Conservation (phyloP, 768 basidiomycete genomes). For the Boletus rufocinnamomeus region DNA sequence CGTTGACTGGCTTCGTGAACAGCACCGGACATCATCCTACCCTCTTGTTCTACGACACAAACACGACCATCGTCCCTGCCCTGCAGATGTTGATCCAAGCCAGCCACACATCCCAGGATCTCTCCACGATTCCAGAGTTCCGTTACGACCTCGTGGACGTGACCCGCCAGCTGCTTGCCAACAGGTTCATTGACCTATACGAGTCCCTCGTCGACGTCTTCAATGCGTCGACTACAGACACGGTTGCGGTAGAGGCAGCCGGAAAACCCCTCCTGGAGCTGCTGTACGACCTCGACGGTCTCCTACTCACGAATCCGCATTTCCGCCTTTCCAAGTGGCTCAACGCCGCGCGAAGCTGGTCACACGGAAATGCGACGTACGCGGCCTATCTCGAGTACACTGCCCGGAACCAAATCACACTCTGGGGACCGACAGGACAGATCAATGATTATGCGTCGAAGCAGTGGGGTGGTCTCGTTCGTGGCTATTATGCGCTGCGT, state of each 20-base stretch:
- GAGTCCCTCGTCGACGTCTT: constrained; percentile 33
- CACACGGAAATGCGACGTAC: constrained; percentile 34
- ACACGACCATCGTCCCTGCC: constrained; percentile 70
- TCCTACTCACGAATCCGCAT: constrained; percentile 35
- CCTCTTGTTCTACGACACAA: constrained; percentile 39
- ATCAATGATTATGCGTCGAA: constrained; percentile 48
- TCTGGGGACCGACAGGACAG: constrained; percentile 45
- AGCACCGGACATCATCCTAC: constrained; percentile 38
- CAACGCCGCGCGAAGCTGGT: constrained; percentile 34
- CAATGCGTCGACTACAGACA: constrained; percentile 23
- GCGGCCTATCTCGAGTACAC: constrained; percentile 40
- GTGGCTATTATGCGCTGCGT: constrained; percentile 37
- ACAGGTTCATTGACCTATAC: constrained; percentile 40
- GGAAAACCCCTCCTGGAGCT: constrained; percentile 34
- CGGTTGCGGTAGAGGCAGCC: constrained; percentile 24
- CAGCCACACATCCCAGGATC: constrained; percentile 13
- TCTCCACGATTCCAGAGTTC: constrained; percentile 36
- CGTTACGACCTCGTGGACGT: constrained; percentile 42
- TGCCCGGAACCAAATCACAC: constrained; percentile 45
- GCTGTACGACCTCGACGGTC: constrained; percentile 36
- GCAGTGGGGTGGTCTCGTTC: constrained; percentile 43
- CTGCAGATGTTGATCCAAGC: constrained; percentile 63
- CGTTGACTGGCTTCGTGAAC: constrained; percentile 37
- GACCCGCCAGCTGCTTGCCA: constrained; percentile 41
- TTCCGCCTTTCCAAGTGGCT: constrained; percentile 42